Conservation (phyloP, 2,329 filamentous ascomycete species). For the Ophiocordyceps camponoti-floridani region DNA sequence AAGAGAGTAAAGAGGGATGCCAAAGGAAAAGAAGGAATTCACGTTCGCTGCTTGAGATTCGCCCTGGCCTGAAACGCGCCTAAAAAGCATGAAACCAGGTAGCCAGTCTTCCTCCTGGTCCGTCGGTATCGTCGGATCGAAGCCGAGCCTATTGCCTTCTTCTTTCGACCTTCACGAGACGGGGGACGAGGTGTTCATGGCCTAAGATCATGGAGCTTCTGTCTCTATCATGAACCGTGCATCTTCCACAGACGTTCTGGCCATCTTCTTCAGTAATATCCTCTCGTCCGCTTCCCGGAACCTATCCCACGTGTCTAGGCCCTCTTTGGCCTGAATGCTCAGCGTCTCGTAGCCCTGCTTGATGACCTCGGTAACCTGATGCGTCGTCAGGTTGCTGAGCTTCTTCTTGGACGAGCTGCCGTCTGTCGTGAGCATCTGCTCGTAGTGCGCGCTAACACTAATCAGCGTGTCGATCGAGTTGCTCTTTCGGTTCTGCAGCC, state of each 20-base stretch:
- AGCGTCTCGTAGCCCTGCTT: conserved; percentile 93
- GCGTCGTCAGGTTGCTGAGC: conserved; percentile 57
- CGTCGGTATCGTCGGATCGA: too few relatives aligned
- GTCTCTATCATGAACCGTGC: conserved; percentile 31
- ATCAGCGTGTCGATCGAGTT: conserved; percentile 74
- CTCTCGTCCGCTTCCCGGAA: conserved; percentile 81
- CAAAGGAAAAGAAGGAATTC: not conserved
- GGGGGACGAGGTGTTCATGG: not conserved
- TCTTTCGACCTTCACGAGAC: not conserved
- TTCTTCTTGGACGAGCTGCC: conserved; percentile 19
- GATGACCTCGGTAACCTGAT: conserved; percentile 78
- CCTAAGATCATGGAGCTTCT: conserved; percentile 4
- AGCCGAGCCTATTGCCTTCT: too few relatives aligned
- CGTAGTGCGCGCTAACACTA: conserved; percentile 71
- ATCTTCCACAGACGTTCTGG: conserved; percentile 54
- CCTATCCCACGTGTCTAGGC: conserved; percentile 67
- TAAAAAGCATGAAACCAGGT: not conserved
- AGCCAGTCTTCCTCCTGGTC: too few relatives aligned
- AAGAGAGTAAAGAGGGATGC: too few relatives aligned
- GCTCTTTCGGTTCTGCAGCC: conserved; percentile 34
- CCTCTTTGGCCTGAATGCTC: conserved; percentile 77
- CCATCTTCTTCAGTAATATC: conserved; percentile 70
- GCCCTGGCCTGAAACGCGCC: not conserved
- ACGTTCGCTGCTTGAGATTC: not conserved
- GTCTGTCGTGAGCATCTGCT: conserved; percentile 53